Evolutionary conservation across 208 protist species (phyloP), one percentile per base, ranked within the genome.

Genomic region (Trypanosoma scelopori): DNA sequence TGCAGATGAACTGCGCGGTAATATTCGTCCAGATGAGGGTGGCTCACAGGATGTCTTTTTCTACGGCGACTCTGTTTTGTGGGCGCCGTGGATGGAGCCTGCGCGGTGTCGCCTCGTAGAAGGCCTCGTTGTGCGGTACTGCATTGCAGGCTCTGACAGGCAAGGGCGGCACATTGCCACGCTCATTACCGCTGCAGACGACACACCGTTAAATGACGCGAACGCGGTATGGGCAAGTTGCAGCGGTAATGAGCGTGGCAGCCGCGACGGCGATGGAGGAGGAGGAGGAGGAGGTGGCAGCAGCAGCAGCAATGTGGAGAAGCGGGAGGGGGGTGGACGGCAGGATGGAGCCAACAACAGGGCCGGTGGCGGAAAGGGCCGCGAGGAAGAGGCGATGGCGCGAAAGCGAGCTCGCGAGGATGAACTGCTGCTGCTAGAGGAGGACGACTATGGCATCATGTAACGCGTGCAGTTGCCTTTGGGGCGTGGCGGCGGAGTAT

Each of bases 81-180:
- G 81, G 82, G 82, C 84, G 43, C 25, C 70, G 23, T 58, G 18
- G 1, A 47, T 81, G 46, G 68, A 73, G 18, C 41, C 58, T 15
- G 47, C 59, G 25, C 50, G 59, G 3, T 50, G 68, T 25, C 59
- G 60, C 9, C 60, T 64, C 5, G 68, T 72, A 23, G 55, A 71
- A 56, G 64, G 65, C 48, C 82, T 80, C 12, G 60, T 79, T 47
- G 70, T 93, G 6, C 61, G 39, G 35, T 93, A 93, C 75, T 86
- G 75, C 67, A 72, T 89, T 27, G 62, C 51, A 13, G 76, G 82
- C 20, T 56, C 55, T 22, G 82, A 89, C 56, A 59, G 74, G 25
- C 73, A 82, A 52, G 69, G 77, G 41, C 84, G 81, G 69, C 79
- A 83, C 60, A 65, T 85, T 18, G 87, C 84, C 13, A 88, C 87